Conservation (phyloP, 1,139 yeast species). For the Pneumocystis murina region DNA sequence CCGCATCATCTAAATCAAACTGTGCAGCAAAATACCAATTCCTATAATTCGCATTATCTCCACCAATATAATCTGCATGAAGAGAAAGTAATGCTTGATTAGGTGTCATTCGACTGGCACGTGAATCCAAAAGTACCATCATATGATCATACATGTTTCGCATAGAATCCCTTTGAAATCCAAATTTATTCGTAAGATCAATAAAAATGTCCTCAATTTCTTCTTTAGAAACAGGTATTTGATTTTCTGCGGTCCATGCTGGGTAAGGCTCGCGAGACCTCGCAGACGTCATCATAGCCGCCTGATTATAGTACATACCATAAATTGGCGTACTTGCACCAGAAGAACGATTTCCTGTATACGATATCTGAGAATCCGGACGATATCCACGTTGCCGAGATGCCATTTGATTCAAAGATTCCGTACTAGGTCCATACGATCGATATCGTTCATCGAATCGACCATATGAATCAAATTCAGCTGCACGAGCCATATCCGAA, state of each 20-base stretch:
- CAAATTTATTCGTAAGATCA: conserved; percentile 79
- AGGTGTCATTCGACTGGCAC: conserved; percentile 94
- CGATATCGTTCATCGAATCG: conserved; percentile 22
- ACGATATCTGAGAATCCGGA: conserved; percentile 34
- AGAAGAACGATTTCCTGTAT: conserved; percentile 67
- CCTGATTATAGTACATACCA: conserved; percentile 63
- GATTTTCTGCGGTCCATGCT: conserved; percentile 89
- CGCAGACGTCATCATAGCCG: conserved; percentile 27
- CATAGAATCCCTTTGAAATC: conserved; percentile 96
- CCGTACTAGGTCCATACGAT: conserved; percentile 22
- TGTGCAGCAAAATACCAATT: conserved; percentile 96
- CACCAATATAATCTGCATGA: conserved; percentile 96
- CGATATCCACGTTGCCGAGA: conserved; percentile 20
- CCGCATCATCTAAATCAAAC: conserved; percentile 66
- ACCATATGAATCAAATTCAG: conserved; percentile 28
- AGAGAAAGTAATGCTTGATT: conserved; percentile 81
- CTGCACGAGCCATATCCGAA: conserved; percentile 28
- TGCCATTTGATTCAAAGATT: conserved; percentile 20
- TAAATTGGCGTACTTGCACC: conserved; percentile 95
- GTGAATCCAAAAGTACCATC: conserved; percentile 84
- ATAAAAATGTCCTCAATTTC: conserved; percentile 86
- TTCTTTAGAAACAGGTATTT: conserved; percentile 68
- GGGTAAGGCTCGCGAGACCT: conserved; percentile 68
- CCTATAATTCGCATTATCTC: conserved; percentile 76
- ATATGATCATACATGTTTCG: conserved; percentile 93